phyloP scores from a whole-genome alignment of 495 filamentous ascomycete species.

The Evernia prunastri region DNA sequence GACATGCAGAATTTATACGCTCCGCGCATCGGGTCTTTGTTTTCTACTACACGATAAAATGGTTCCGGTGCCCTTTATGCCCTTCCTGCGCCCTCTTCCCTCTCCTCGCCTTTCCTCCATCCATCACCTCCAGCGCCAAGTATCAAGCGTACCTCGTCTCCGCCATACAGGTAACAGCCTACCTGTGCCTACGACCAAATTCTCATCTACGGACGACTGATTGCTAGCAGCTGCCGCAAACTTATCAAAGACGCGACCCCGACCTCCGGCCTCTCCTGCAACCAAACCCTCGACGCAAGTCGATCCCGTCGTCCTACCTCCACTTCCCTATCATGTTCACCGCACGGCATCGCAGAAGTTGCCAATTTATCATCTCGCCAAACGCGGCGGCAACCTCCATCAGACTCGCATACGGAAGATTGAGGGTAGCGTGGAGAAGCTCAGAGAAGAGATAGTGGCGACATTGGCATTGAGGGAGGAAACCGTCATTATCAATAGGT shows the following conservation, averaged over 20 bases:
- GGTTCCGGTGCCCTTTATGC: slow-evolving; percentile 2
- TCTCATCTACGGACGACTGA: background rate
- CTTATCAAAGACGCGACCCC: background rate
- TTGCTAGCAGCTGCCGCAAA: background rate
- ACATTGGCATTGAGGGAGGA: slow-evolving; percentile 41
- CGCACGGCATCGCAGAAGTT: slow-evolving; percentile 66
- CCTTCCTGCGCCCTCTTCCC: slow-evolving; percentile 13
- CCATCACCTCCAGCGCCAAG: background rate
- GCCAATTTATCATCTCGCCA: slow-evolving; percentile 69
- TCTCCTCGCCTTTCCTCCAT: slow-evolving; percentile 9
- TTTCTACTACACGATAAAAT: slow-evolving; percentile 1
- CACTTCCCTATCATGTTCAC: slow-evolving; percentile 63
- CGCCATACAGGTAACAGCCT: background rate
- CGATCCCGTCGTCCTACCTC: slow-evolving; percentile 26
- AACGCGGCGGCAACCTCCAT: slow-evolving; percentile 70
- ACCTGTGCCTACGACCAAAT: background rate
- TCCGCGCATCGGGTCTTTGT: too few species aligned
- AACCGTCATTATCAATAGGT: slow-evolving; percentile 48
- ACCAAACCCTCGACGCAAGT: slow-evolving; percentile 8
- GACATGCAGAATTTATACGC: too few species aligned
- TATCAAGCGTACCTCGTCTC: slow-evolving; percentile 13
- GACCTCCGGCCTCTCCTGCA: background rate
- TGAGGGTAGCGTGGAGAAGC: slow-evolving; percentile 57
- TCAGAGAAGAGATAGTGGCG: slow-evolving; percentile 47
- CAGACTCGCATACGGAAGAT: slow-evolving; percentile 71